Percentiles rank a stretch among this genome's conserved stretches.
Evolutionary conservation across 106 monocot genomes (phyloP).

Genomic region (Phalaenopsis equestris): DNA sequence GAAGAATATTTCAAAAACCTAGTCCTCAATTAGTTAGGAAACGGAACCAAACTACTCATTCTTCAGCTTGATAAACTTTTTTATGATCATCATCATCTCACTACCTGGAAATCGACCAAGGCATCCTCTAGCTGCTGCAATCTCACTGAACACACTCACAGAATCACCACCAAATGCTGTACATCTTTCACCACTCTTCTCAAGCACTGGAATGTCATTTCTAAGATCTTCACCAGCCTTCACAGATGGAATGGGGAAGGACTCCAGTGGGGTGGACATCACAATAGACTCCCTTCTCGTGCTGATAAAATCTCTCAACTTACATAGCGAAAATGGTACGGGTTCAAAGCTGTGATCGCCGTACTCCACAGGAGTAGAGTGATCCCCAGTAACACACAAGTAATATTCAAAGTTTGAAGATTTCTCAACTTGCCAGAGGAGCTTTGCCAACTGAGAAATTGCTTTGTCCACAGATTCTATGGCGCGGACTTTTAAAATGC

Average conservation of each 20-base stretch:
- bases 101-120: slow-evolving; percentile 91
- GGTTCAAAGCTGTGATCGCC: slow-evolving; percentile 97
- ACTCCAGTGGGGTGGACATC: slow-evolving; percentile 37
- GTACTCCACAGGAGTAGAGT: slow-evolving; percentile 93
- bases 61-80: slow-evolving; percentile 85
- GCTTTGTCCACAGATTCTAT: slow-evolving; percentile 86
- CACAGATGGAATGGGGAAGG: slow-evolving; percentile 70
- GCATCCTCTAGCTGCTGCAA: slow-evolving; percentile 75
- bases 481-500: slow-evolving; percentile 57
- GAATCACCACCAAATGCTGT: slow-evolving; percentile 55
- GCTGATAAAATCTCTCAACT: slow-evolving; percentile 49
- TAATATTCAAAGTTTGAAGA: slow-evolving; percentile 56
- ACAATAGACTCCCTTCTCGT: slow-evolving; percentile 50
- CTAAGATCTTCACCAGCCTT: slow-evolving; percentile 47
- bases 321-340: slow-evolving; percentile 75
- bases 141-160: slow-evolving; percentile 64
- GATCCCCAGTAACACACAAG: slow-evolving; percentile 86
- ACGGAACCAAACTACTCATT: slow-evolving; percentile 37
- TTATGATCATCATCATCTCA: slow-evolving; percentile 96
- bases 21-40: too few relatives aligned
- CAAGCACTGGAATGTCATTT: slow-evolving; percentile 9
- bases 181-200: not conserved
- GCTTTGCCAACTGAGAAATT: slow-evolving; percentile 59
- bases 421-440: slow-evolving; percentile 75
- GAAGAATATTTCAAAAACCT: too few relatives aligned